Percentiles rank a stretch among this genome's conserved stretches.
Evolutionary conservation across 2,329 filamentous ascomycete genomes (phyloP).

Genomic region (Proliferodiscus dingleyae): DNA sequence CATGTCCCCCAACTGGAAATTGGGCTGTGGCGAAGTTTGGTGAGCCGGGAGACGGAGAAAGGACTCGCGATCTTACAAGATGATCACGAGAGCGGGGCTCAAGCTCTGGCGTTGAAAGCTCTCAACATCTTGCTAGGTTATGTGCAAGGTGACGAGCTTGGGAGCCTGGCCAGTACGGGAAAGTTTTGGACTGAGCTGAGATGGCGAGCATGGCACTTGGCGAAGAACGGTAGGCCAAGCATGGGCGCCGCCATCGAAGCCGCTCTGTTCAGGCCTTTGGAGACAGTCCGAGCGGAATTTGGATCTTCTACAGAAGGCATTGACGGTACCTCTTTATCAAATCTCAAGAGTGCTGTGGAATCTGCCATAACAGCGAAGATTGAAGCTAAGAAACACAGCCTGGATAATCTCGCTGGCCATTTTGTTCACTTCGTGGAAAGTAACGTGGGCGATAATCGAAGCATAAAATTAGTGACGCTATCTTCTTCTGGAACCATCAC

Average conservation of each 20-base stretch:
- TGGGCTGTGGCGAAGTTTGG: slow-evolving; percentile 50
- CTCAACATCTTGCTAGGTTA: slow-evolving; percentile 46
- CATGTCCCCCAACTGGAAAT: slow-evolving; percentile 54
- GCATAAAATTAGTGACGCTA: slow-evolving; percentile 43
- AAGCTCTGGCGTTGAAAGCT: slow-evolving; percentile 51
- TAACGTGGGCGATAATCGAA: slow-evolving; percentile 6
- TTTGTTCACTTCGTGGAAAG: slow-evolving; percentile 12
- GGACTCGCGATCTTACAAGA: slow-evolving; percentile 46
- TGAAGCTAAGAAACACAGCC: slow-evolving; percentile 6
- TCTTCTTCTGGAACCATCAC: slow-evolving; percentile 60
- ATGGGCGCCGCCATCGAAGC: slow-evolving; percentile 58
- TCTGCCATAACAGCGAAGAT: slow-evolving; percentile 22
- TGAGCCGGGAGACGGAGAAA: slow-evolving; percentile 40
- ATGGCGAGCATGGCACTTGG: slow-evolving; percentile 57
- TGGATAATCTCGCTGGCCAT: slow-evolving; percentile 5
- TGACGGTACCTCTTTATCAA: neutral
- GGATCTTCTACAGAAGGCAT: slow-evolving; percentile 22
- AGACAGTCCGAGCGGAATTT: slow-evolving; percentile 5
- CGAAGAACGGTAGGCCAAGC: slow-evolving; percentile 60
- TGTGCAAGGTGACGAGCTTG: slow-evolving; percentile 30
- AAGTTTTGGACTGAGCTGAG: slow-evolving; percentile 53
- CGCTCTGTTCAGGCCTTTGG: slow-evolving; percentile 43
- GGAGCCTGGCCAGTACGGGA: slow-evolving; percentile 25
- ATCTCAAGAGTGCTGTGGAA: slow-evolving; percentile 10
- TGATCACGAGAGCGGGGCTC: slow-evolving; percentile 56